A percentile compares a stretch with the other conserved stretches of the same genome.
These are phyloP conservation scores for Fusarium sp. DNA, from an alignment of 2,329 filamentous ascomycete genomes.

Conservation along the genomic window DNA sequence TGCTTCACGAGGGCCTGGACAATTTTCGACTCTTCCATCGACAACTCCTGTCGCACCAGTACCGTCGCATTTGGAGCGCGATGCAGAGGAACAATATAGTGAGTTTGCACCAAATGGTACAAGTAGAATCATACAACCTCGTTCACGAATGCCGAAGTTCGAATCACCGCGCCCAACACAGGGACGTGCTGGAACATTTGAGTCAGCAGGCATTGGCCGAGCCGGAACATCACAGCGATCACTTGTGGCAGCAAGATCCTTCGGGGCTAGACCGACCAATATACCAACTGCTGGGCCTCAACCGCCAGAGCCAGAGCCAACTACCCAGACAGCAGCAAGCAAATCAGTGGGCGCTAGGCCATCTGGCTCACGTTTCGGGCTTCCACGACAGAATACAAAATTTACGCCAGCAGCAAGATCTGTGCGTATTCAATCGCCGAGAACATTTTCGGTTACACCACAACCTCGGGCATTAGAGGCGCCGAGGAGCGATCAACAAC, in stretches of 20 bases:
- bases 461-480: conserved; percentile 12
- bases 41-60: conserved; percentile 56
- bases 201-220: conserved; percentile 4
- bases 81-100: conserved; percentile 42
- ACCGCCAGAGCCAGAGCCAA: conserved; percentile 17
- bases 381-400: conserved; percentile 14
- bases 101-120: conserved; percentile 6
- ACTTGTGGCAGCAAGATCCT: conserved; percentile 15
- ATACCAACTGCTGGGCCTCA: conserved; percentile 17
- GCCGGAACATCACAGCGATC: conserved; percentile 9
- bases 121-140: not conserved
- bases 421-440: conserved; percentile 41
- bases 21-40: conserved; percentile 46
- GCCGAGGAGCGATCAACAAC: conserved; percentile 11
- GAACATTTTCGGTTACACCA: conserved; percentile 26
- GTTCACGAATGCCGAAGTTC: conserved; percentile 14
- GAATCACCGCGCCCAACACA: conserved; percentile 6
- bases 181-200: conserved; percentile 1
- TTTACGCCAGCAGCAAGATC: conserved; percentile 33
- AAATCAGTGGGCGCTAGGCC: conserved; percentile 37
- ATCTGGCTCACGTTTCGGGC: conserved; percentile 22
- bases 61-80: conserved; percentile 54
- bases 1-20: conserved; percentile 30
- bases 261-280: conserved; percentile 17
- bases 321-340: conserved; percentile 11